Evolutionary conservation across 2,329 filamentous ascomycete genomes (phyloP), one percentile per base, ranked within the genome.

Genomic region (Cladophialophora chaetospira): DNA sequence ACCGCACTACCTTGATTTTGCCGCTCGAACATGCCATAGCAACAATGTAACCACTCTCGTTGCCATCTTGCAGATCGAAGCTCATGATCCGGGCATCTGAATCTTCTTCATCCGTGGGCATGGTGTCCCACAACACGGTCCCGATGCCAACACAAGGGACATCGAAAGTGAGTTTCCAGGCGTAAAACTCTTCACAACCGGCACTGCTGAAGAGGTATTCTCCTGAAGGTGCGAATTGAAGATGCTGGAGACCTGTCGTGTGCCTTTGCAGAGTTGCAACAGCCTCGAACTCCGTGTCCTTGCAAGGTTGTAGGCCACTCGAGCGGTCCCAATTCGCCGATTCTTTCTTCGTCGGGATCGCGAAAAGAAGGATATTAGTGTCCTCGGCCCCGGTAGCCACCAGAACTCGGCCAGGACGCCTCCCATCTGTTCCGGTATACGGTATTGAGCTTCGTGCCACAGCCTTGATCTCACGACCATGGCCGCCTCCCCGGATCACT

Each of bases 11-110:
- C 70, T 86, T 87, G 38, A 96, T 70, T 2, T 82, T 85, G 0
- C 93, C 97, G 72, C 97, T 93, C 0, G 93, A 97, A 65, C 94
- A 86, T 0, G 82, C 87, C 74, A 96, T 81, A 0, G 84, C 84
- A 53, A 97, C 78, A 2, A 84, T 67, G 65, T 88, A 85, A 3
- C 55, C 28, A 5, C 17, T 19, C 15, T 6, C 49, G 4, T 44
- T 5, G 25, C 26, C 28, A 5, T 10, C 15, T 3, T 19, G 38
- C n/a, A 54, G n/a, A 65, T 92, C 88, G 68, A 96, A 94, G 66
- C 86, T 84, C 75, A 87, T 90, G 63, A 97, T 89, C 11, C 93
- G 81, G 53, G 96, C 77, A 70, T 97, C 93, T 10, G 77, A 75
- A 26, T 79, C 76, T 36, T 73, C 76, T 36, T 79, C 75, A 8